Evolutionary conservation across 495 filamentous ascomycete species (phyloP).

Genomic region (Penicillium maclennaniae): DNA sequence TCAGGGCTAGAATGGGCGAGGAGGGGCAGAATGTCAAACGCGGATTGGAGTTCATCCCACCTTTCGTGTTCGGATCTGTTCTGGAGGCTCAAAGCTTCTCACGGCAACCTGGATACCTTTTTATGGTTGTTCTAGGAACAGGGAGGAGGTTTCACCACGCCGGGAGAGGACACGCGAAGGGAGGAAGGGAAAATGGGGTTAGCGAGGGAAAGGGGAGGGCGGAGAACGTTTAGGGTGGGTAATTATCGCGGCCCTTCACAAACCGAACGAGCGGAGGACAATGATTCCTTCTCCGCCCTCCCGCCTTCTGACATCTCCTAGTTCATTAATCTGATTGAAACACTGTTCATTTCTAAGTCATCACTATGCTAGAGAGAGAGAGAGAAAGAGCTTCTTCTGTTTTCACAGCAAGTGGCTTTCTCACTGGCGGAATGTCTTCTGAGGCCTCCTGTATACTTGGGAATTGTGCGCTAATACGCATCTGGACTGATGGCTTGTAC

Average conservation of each 20-base stretch:
- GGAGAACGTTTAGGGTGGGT: conserved; percentile 2
- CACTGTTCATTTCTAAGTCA: no score
- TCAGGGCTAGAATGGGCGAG: conserved; percentile 6
- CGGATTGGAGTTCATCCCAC: conserved; percentile 14
- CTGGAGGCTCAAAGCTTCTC: neutral
- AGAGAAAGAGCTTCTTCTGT: no score
- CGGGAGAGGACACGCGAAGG: conserved; percentile 5
- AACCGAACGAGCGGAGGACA: conserved; percentile 5
- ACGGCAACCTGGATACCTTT: neutral
- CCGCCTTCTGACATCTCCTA: neutral
- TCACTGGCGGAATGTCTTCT: neutral
- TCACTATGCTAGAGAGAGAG: neutral
- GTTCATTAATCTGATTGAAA: neutral
- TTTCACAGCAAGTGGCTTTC: no score
- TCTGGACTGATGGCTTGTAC: neutral
- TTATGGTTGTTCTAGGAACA: neutral
- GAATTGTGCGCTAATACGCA: neutral
- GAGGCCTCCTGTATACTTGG: neutral
- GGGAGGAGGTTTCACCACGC: neutral
- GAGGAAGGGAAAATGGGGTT: conserved; percentile 10
- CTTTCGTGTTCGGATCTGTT: conserved; percentile 6
- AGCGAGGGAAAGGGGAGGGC: conserved; percentile 9
- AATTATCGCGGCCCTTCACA: conserved; percentile 1
- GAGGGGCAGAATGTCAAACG: conserved; percentile 16
- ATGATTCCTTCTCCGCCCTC: neutral